Evolutionary conservation across 2,329 filamentous ascomycete species (phyloP), one percentile per base, ranked within the genome.

Genomic region (Lachnum nothofagi): DNA sequence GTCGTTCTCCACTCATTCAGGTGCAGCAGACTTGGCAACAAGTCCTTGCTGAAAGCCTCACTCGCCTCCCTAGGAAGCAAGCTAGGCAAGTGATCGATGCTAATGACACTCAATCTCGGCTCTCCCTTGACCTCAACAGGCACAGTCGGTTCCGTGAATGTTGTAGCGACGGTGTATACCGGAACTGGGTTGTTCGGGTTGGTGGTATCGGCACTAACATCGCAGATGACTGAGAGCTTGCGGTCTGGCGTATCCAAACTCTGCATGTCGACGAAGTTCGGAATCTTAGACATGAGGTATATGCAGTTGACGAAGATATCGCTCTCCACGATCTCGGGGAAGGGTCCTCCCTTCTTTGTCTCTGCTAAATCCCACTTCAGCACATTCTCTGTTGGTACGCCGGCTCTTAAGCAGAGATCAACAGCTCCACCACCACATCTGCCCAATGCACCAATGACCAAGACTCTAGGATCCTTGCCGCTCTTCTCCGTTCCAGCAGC

Each of bases 111-210:
- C 48, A 95, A 71, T 71, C 46, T 72, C 65, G 64, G 62, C 35
- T 75, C 70, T 40, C 68, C 75, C 62, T 72, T 79, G 56, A 76
- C 81, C 27, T 80, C 72, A 20, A 93, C 86, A 1, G 83, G 78
- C 0, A 95, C 83, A 1, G 89, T 95, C n/a, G 91, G 91, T 65
- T 87, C 82, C 65, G 83, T 80, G 65, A 96, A 96, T 19, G 89
- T 93, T 41, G 87, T 95, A 68, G 88, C 87, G 65, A 86, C 81
- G 58, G 77, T 76, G 74, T 95, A 95, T 64, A 95, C 83, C 20
- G 90, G 90, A 47, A 91, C 80, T 3, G 78, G 79, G 50, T 64
- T 65, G 71, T 85, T 75, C 2, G 81, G 80, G 69, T 85, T 88
- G 27, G 80, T 88, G 40, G 83, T 85, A 68, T 89, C 86, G 66